A percentile compares a stretch with the other conserved stretches of the same genome.
These are phyloP conservation scores for Apiospora arundinis DNA, from an alignment of 2,329 filamentous ascomycete species.

Conservation along the genomic window DNA sequence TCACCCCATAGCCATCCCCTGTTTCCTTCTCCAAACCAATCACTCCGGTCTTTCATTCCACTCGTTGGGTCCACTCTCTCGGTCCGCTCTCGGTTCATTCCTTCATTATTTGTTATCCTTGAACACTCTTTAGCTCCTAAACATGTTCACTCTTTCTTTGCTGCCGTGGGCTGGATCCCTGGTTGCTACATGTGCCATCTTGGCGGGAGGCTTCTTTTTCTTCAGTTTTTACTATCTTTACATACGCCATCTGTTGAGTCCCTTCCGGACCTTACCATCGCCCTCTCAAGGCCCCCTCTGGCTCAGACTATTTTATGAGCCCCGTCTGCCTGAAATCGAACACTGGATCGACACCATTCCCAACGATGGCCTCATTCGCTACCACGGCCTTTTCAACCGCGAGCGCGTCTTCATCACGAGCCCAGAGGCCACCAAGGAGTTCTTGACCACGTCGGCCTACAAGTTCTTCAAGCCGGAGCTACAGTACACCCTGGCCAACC, in stretches of 20 bases:
- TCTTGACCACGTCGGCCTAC: slow-evolving; percentile 13
- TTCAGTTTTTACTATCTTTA: not conserved
- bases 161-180: not conserved
- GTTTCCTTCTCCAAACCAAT: not conserved
- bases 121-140: not conserved
- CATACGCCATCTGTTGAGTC: not conserved
- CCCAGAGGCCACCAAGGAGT: slow-evolving; percentile 11
- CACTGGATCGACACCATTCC: slow-evolving; percentile 14
- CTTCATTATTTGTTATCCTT: not conserved
- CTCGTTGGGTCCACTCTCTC: too few relatives aligned
- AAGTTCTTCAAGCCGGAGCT: slow-evolving; percentile 15
- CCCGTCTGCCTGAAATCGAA: not conserved
- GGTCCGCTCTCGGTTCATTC: not conserved
- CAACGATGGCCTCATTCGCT: slow-evolving; percentile 17
- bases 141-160: not conserved
- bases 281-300: not conserved
- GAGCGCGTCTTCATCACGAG: not conserved
- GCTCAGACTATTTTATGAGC: not conserved
- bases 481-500: not conserved
- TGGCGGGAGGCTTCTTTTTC: not conserved
- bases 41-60: not conserved
- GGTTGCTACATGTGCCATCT: not conserved
- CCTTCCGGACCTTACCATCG: not conserved
- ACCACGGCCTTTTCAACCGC: slow-evolving; percentile 12
- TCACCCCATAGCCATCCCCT: not conserved